Evolutionary conservation across 1,284 basidiomycete species (phyloP).

Genomic region (Inonotus obliquus): DNA sequence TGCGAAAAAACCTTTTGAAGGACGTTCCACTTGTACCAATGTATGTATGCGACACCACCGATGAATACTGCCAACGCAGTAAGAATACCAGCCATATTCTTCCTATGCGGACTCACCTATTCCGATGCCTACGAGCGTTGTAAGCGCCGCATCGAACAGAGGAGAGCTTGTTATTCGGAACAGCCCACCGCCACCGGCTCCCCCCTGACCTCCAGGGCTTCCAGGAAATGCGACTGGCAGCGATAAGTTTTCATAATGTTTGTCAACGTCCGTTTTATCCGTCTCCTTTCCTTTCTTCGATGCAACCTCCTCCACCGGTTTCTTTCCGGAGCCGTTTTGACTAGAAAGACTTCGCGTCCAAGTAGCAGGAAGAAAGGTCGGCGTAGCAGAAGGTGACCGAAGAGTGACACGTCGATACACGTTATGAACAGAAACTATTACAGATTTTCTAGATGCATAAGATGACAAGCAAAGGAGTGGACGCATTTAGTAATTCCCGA

Average conservation of each 20-base stretch:
- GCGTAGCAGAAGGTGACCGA: neutral
- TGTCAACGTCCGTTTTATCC: neutral
- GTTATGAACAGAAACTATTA: neutral
- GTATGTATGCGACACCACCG: conserved; percentile 68
- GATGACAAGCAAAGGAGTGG: neutral
- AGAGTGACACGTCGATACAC: neutral
- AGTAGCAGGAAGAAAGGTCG: neutral
- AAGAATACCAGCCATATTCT: neutral
- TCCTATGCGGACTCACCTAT: conserved; percentile 40
- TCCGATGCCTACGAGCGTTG: conserved; percentile 54
- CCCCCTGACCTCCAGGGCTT: conserved; percentile 15
- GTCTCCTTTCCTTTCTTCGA: neutral
- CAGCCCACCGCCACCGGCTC: conserved; percentile 13
- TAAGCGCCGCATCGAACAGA: conserved; percentile 50
- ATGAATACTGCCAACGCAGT: conserved; percentile 45
- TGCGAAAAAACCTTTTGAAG: conserved; percentile 54
- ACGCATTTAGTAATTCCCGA: neutral
- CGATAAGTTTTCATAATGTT: conserved; percentile 10
- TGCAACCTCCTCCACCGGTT: neutral
- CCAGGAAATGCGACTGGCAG: conserved; percentile 17
- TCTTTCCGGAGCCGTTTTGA: neutral
- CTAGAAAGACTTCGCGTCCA: neutral
- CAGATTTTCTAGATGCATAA: neutral
- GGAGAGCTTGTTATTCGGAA: conserved; percentile 19
- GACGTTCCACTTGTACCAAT: conserved; percentile 79